Conservation (phyloP, 148 eudicot species). For the Vaccinium darrowii region DNA sequence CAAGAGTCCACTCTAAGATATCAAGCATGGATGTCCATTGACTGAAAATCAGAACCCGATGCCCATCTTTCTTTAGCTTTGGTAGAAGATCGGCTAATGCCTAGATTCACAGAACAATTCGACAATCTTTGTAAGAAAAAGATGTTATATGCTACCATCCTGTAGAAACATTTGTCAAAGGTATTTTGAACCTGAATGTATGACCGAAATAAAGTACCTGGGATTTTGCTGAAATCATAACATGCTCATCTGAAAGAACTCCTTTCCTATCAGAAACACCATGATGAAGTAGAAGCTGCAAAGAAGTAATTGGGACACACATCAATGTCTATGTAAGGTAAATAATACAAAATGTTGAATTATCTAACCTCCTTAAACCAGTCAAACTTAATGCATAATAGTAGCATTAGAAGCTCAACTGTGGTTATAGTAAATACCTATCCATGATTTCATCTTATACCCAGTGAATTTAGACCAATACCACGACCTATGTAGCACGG, state of each 20-base stretch:
- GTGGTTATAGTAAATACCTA: not conserved
- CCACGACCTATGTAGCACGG: no score
- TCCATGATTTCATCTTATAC: not conserved
- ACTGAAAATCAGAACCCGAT: slow-evolving; percentile 94
- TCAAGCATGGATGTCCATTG: slow-evolving; percentile 99
- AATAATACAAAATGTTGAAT: not conserved
- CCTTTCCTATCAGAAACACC: slow-evolving; percentile 57
- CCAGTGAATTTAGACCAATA: not conserved
- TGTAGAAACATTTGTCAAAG: not conserved
- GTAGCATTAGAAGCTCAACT: not conserved
- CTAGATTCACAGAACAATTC: slow-evolving; percentile 27
- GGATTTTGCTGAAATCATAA: slow-evolving; percentile 81
- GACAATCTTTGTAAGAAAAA: not conserved
- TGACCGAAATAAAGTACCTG: slow-evolving; percentile 46
- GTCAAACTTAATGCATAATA: not conserved
- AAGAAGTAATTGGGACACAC: slow-evolving; percentile 13
- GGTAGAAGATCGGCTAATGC: slow-evolving; percentile 80
- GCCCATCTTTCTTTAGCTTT: slow-evolving; percentile 55
- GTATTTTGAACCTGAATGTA: not conserved
- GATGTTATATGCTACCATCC: not conserved
- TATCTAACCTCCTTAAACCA: not conserved
- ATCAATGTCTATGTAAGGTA: slow-evolving; percentile 13
- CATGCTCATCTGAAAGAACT: slow-evolving; percentile 67
- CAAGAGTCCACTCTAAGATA: slow-evolving; percentile 97
- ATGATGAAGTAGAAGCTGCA: slow-evolving; percentile 80